phyloP scores from a whole-genome alignment of 805 yeast genomes.

The Candida nitratophila region DNA sequence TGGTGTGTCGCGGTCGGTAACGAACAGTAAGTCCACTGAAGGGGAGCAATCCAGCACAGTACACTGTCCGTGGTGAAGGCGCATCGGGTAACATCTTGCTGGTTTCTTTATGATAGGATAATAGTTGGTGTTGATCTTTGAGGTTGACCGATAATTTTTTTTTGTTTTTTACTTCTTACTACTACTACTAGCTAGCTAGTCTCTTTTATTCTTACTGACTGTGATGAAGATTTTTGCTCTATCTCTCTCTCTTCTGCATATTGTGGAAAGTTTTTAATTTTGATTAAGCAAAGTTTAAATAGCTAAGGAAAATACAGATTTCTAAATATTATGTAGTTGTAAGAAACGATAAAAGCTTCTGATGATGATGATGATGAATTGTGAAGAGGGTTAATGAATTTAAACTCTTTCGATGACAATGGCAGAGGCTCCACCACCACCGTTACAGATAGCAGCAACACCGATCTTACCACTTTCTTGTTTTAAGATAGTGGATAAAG shows the following conservation, averaged over 20 bases:
- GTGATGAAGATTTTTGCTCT: no score
- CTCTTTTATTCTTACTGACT: no score
- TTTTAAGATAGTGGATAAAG: constrained; percentile 67
- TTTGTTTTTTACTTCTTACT: constrained; percentile 3
- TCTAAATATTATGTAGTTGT: no score
- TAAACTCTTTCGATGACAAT: constrained; percentile 71
- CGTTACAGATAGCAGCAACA: constrained; percentile 95
- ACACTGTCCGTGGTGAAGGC: constrained; percentile 34
- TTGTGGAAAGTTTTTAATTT: no score
- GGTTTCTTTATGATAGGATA: constrained; percentile 20
- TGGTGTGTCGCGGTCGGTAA: constrained; percentile 21
- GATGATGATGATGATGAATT: no score
- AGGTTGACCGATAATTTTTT: constrained; percentile 13
- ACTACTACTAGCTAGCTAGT: no score
- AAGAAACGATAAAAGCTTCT: no score
- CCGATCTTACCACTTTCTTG: constrained; percentile 90
- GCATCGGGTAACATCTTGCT: constrained; percentile 31
- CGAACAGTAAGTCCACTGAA: constrained; percentile 29
- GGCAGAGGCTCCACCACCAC: constrained; percentile 99
- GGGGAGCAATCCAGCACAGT: constrained; percentile 41
- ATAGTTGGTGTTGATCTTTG: constrained; percentile 13
- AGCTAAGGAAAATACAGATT: no score
- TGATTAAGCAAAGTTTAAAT: no score
- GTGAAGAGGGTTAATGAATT: neutral
- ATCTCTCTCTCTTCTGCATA: no score